Percentiles rank a stretch among this genome's conserved stretches.
These are phyloP conservation scores for Pythium myriotylum DNA, from an alignment of 352 stramenopile species.

Conservation along the genomic window DNA sequence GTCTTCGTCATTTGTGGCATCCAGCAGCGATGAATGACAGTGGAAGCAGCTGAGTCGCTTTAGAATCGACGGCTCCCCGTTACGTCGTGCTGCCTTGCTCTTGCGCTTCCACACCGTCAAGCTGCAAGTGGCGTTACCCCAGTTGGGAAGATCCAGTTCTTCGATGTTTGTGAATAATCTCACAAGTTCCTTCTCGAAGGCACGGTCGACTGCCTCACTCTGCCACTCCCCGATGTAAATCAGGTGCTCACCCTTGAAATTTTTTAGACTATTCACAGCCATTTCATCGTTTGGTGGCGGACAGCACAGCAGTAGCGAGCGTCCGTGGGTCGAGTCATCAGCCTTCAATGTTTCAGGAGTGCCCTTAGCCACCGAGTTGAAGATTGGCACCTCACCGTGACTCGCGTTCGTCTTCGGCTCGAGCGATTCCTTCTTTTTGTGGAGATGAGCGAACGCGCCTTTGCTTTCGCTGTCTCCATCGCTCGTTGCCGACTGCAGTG, in stretches of 20 bases:
- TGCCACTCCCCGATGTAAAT: conserved; percentile 83
- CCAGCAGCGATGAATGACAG: conserved; percentile 41
- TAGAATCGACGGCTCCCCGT: conserved; percentile 18
- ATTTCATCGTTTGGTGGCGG: conserved; percentile 67
- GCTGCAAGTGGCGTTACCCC: conserved; percentile 76
- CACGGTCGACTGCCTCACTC: conserved; percentile 66
- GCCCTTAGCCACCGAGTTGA: conserved; percentile 57
- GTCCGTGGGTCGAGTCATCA: conserved; percentile 37
- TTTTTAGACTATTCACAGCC: conserved; percentile 52
- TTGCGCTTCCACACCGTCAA: conserved; percentile 75
- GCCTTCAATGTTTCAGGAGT: conserved; percentile 55
- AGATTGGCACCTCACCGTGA: conserved; percentile 66
- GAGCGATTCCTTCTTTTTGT: conserved; percentile 15
- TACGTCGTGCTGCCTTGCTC: conserved; percentile 5
- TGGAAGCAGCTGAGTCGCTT: conserved; percentile 54
- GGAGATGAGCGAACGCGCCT: conserved; percentile 19
- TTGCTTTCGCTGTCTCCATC: conserved; percentile 6
- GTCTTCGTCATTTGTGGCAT: conserved; percentile 32
- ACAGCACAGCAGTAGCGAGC: conserved; percentile 73
- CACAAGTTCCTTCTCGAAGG: conserved; percentile 67
- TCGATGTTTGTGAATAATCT: conserved; percentile 53
- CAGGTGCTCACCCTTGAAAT: conserved; percentile 68
- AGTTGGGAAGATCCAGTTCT: conserved; percentile 71
- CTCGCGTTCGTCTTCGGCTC: conserved; percentile 48
- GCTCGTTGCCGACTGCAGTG: conserved; percentile 8